Evolutionary conservation across 306 rosid genomes (phyloP).

Genomic region (Lathyrus tuberosus): DNA sequence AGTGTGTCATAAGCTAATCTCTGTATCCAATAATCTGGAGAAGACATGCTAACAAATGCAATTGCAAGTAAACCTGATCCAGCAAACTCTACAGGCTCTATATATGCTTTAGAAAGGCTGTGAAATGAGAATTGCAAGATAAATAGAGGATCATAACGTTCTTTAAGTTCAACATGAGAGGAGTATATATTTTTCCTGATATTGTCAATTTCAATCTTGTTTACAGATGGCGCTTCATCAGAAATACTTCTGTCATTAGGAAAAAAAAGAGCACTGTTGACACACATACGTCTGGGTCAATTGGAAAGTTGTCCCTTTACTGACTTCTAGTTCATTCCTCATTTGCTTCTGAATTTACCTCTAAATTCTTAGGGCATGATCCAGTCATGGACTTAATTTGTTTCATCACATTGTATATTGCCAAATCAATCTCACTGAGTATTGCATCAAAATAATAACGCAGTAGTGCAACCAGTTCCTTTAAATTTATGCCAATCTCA

Average conservation of each 20-base stretch:
- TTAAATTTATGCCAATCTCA: constrained; percentile 58
- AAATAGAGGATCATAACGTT: constrained; percentile 78
- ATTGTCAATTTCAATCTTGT: constrained; percentile 40
- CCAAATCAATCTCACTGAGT: constrained; percentile 59
- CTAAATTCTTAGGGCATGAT: constrained; percentile 39
- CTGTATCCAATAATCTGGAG: constrained; percentile 66
- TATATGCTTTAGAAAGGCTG: constrained; percentile 59
- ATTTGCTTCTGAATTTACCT: constrained; percentile 58
- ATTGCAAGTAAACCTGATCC: constrained; percentile 86
- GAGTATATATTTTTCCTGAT: constrained; percentile 47
- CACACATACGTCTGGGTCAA: constrained; percentile 75
- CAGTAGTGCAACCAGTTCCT: constrained; percentile 64
- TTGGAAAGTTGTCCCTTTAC: constrained; percentile 62
- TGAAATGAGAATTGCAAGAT: constrained; percentile 80
- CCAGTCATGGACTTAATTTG: constrained; percentile 63
- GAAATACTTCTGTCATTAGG: constrained; percentile 62
- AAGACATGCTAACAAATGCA: constrained; percentile 81
- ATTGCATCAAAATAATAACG: constrained; percentile 73
- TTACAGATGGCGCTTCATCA: constrained; percentile 47
- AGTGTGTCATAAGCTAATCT: constrained; percentile 73
- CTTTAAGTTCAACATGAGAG: constrained; percentile 44
- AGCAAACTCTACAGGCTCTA: constrained; percentile 87
- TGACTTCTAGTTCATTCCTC: constrained; percentile 61
- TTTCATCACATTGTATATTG: constrained; percentile 62
- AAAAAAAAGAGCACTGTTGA: constrained; percentile 78